phyloP scores from a whole-genome alignment of 441 rosid genomes.

The Gossypium gossypioides region DNA sequence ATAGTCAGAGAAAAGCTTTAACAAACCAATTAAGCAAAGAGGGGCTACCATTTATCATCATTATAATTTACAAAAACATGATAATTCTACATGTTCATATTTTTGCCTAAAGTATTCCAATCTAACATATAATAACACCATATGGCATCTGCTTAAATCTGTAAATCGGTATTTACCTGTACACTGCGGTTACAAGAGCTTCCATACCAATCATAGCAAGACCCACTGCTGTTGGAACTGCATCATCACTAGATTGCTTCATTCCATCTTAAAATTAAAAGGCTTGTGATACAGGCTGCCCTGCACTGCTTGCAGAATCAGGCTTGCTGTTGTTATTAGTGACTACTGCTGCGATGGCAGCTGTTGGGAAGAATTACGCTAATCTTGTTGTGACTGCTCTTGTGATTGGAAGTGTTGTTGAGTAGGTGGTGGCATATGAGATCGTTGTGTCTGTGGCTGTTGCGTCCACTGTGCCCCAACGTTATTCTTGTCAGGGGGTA shows the following conservation, averaged over 20 bases:
- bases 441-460: conserved; percentile 33
- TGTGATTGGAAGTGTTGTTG: conserved; percentile 46
- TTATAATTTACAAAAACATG: neutral
- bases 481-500: conserved; percentile 35
- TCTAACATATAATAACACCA: neutral
- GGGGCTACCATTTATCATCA: neutral
- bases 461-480: conserved; percentile 45
- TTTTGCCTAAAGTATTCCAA: neutral
- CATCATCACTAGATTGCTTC: conserved; percentile 35
- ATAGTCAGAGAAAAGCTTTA: neutral
- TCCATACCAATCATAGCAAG: conserved; percentile 43
- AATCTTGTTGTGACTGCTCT: conserved; percentile 49
- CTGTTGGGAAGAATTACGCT: conserved; percentile 43
- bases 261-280: conserved; percentile 57
- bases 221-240: conserved; percentile 34
- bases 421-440: conserved; percentile 31
- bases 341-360: conserved; percentile 33
- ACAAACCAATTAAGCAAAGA: neutral
- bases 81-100: neutral
- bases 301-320: conserved; percentile 45
- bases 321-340: conserved; percentile 30
- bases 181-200: conserved; percentile 57
- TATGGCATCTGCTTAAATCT: neutral
- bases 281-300: conserved; percentile 51
- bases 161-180: conserved; percentile 46